Base-by-base conservation (phyloP, 768 basidiomycete genomes). In the Russula griseocarnosa region DNA sequence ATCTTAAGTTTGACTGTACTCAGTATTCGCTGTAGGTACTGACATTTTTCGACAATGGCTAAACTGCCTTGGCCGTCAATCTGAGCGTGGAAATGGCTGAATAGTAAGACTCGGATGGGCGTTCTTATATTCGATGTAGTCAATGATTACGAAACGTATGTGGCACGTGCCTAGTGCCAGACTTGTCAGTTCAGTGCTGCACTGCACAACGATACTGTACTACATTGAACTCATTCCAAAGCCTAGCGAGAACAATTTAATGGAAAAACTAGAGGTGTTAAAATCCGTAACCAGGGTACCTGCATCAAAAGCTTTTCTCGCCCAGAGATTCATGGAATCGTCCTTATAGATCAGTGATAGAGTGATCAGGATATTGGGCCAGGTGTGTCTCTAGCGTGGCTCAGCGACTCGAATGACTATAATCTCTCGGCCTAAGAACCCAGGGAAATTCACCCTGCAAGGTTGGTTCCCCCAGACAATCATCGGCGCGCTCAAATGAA, bases 391-490 rank as follows among this genome's bases (percentile, higher is more conserved):
- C 11, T 28, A 44, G 3, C 50, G 34, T 42, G 16, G 18, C 55
- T 26, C 22, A 5, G 18, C 28, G n/a, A 22, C 20, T 38, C 30
- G 18, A 51, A 18, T 20, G 34, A 30, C 58, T 26, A 36, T 59
- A 44, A 46, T 57, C 30, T 55, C 28, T 44, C 52, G 55, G 52
- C 26, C 10, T 52, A 26, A 94, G 89, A 95, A 96, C 70, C 92
- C 93, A 9, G 88, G 92, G 3, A 86, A 89, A 69, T 94, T 91
- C 72, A 94, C 92, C 0, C 78, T 96, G 0, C 92, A 94, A 79
- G 93, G 91, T 87, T 46, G 58, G 60, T 22, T 49, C n/a, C 30
- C 32, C 13, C 6, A 51, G 52, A 28, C 5, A 28, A 13, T 14
- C 20, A 44, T 16, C 24, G 3, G 40, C 22, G 3, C 52, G 47